These are phyloP conservation scores for Craspedostauros australis DNA, from an alignment of 108 stramenopile genomes.

Conservation along the genomic window DNA sequence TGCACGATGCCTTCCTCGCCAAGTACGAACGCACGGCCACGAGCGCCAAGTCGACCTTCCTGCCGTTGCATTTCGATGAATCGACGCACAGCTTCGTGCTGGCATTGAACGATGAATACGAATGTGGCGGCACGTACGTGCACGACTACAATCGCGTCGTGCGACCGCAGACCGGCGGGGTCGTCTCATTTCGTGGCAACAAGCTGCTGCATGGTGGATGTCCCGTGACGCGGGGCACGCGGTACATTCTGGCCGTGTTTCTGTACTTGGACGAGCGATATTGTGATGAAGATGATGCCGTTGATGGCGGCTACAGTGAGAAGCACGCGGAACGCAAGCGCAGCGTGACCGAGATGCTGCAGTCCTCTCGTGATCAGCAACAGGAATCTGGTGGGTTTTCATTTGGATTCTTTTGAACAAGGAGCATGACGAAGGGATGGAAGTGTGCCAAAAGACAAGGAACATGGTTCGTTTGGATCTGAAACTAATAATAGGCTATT, in stretches of 20 bases:
- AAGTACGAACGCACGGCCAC: slow-evolving; percentile 56
- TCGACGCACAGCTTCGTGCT: slow-evolving; percentile 86
- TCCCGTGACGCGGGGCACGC: slow-evolving; percentile 22
- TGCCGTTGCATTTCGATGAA: slow-evolving; percentile 90
- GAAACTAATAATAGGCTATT: no score
- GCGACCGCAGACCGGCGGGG: slow-evolving; percentile 7
- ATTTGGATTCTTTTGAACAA: no score
- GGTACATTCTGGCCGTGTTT: slow-evolving; percentile 41
- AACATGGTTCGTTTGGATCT: no score
- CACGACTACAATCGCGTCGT: slow-evolving; percentile 21
- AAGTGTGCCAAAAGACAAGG: no score
- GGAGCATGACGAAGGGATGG: no score
- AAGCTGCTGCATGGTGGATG: slow-evolving; percentile 32
- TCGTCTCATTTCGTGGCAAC: slow-evolving; percentile 40
- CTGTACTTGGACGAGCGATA: slow-evolving; percentile 35
- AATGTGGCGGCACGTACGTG: slow-evolving; percentile 85
- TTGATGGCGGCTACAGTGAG: no score
- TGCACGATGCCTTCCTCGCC: slow-evolving; percentile 92
- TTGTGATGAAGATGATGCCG: no score
- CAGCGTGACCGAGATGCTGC: no score
- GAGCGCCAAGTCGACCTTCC: slow-evolving; percentile 27
- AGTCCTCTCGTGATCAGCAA: no score
- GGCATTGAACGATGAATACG: slow-evolving; percentile 74
- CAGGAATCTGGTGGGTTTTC: no score
- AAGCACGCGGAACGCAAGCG: no score